phyloP scores from a whole-genome alignment of 75 land plant species.

The Adiantum capillusveneris region DNA sequence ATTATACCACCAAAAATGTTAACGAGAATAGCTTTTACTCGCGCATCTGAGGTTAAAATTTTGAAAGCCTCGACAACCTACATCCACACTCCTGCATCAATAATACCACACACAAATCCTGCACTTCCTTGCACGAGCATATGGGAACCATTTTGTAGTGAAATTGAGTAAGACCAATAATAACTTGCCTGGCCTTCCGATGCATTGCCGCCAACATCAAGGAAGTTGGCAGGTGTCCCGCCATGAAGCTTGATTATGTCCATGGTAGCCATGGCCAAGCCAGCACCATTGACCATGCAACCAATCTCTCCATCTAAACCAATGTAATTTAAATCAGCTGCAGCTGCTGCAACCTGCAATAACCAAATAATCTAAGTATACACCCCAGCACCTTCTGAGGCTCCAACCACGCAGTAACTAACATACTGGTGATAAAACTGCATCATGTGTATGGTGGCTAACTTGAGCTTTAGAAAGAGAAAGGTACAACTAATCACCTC shows the following conservation, averaged over 20 bases:
- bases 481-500: conserved; percentile 80
- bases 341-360: conserved; percentile 89
- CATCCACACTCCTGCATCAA: too few species aligned
- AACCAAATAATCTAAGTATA: neutral
- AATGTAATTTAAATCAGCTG: conserved; percentile 91
- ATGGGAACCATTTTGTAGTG: too few species aligned
- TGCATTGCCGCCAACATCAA: conserved; percentile 98
- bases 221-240: conserved; percentile 96
- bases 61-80: conserved; percentile 98
- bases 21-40: conserved; percentile 92
- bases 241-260: conserved; percentile 95
- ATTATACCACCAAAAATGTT: conserved; percentile 99
- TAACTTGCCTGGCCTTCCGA: conserved; percentile 81
- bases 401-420: too few species aligned
- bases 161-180: too few species aligned
- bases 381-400: too few species aligned
- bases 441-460: too few species aligned
- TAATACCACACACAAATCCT: too few species aligned
- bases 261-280: conserved; percentile 99
- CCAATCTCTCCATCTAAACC: conserved; percentile 99
- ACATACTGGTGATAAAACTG: too few species aligned
- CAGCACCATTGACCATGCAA: conserved; percentile 99
- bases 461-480: too few species aligned
- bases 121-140: too few species aligned
- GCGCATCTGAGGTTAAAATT: conserved; percentile 79